Evolutionary conservation across 2,329 filamentous ascomycete species (phyloP).

Genomic region (Sclerotinia glacialis): DNA sequence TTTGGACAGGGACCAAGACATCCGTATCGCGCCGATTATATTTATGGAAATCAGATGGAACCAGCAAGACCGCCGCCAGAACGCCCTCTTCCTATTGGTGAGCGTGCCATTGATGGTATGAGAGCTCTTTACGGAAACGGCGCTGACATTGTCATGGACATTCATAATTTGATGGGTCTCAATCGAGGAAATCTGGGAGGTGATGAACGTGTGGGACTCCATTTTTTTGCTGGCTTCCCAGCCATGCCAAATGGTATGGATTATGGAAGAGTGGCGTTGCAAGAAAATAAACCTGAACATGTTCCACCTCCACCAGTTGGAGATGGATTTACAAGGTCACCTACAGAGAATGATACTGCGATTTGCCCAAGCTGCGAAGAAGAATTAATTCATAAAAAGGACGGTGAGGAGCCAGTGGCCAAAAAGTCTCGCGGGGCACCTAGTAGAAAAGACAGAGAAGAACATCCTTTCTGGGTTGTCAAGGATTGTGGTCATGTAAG

Average conservation of each 20-base stretch:
- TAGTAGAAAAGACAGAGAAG: slow-evolving; percentile 52
- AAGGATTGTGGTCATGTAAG: slow-evolving; percentile 89
- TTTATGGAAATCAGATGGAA: background rate
- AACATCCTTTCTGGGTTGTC: slow-evolving; percentile 89
- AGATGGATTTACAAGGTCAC: slow-evolving; percentile 78
- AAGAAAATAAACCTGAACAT: slow-evolving; percentile 35
- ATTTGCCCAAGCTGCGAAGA: slow-evolving; percentile 84
- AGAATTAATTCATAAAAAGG: slow-evolving; percentile 70
- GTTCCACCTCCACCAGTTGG: slow-evolving; percentile 51
- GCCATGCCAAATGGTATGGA: slow-evolving; percentile 35
- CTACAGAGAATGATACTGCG: slow-evolving; percentile 67
- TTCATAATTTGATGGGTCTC: background rate
- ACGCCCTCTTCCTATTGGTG: background rate
- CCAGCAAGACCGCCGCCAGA: slow-evolving; percentile 3
- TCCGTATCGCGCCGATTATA: background rate
- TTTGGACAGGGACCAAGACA: background rate
- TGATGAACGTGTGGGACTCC: background rate
- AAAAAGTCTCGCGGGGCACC: slow-evolving; percentile 48
- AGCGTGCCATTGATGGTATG: background rate
- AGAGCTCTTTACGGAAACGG: background rate
- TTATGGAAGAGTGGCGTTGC: slow-evolving; percentile 32
- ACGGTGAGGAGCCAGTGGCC: slow-evolving; percentile 39
- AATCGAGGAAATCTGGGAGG: background rate
- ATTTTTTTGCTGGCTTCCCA: slow-evolving; percentile 17
- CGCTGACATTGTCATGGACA: slow-evolving; percentile 11